Percentiles rank a stretch among this genome's conserved stretches.
phyloP scores from a whole-genome alignment of 306 rosid genomes.

The Phaseolus lunatus region DNA sequence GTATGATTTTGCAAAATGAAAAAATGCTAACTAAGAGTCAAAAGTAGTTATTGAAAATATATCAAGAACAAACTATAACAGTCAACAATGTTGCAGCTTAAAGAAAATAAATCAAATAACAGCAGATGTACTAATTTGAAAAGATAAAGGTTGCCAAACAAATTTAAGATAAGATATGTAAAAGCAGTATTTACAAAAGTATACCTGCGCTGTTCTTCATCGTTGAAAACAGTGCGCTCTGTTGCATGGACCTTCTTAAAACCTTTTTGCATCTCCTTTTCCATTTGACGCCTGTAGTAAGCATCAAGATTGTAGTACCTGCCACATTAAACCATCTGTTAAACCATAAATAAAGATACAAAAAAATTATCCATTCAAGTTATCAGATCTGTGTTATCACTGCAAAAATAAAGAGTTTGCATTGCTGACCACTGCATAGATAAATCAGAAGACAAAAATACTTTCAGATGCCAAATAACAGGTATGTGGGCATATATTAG shows the following conservation, averaged over 20 bases:
- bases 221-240: slow-evolving; percentile 90
- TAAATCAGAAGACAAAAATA: slow-evolving; percentile 19
- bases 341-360: slow-evolving; percentile 20
- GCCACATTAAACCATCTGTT: slow-evolving; percentile 43
- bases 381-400: slow-evolving; percentile 22
- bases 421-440: background rate
- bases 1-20: background rate
- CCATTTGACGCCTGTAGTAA: slow-evolving; percentile 70
- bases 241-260: slow-evolving; percentile 57
- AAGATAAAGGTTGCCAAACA: background rate
- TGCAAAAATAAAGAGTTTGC: slow-evolving; percentile 31
- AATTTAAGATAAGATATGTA: slow-evolving; percentile 13
- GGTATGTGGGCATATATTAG: background rate
- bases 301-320: slow-evolving; percentile 95
- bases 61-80: background rate
- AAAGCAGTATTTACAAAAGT: slow-evolving; percentile 37
- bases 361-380: slow-evolving; percentile 13
- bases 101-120: slow-evolving; percentile 25
- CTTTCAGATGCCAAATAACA: slow-evolving; percentile 5
- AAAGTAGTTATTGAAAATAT: background rate
- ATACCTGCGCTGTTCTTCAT: slow-evolving; percentile 93
- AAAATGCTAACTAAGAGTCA: background rate
- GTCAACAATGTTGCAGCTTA: slow-evolving; percentile 11
- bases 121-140: background rate
- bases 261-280: slow-evolving; percentile 73